Base-by-base conservation (phyloP, 306 rosid species). In the Rubus parviflorus region DNA sequence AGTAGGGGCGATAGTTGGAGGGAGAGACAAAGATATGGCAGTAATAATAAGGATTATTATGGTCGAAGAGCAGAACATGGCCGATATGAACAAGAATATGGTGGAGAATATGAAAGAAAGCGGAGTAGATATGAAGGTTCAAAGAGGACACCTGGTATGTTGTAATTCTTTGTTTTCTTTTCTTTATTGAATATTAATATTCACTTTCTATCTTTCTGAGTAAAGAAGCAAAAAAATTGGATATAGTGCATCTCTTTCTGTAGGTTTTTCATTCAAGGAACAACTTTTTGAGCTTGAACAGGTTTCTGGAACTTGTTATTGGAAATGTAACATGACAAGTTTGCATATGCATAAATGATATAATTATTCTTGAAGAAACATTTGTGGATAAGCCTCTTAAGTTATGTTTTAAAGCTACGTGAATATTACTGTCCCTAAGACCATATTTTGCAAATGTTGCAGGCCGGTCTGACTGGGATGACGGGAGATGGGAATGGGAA, bases 381-480 rank as follows among this genome's bases (percentile, higher is more conserved):
- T 30, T 30, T 30, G 35, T 30, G 35, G 35, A 30, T 43, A 10
- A n/a, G 17, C 9, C 37, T n/a, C 48, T 37, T 37, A 35, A 17
- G 17, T 72, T 11, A 37, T 12, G 38, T 72, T 68, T 6, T 22
- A 68, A 15, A 73, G 9, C 2, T 56, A 61, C 68, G 70, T 53
- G 67, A 20, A 12, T 73, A 43, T 54, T 75, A 22, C 62, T 62
- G 79, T 56, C 49, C 82, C 58, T 52, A 75, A 48, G 73, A 72
- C 56, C 63, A 57, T 70, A 42, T 23, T 41, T 42, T 60, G 73
- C 48, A 57, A 40, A 68, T 78, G 43, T 73, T 81, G 67, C 85
- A 95, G 98, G 93, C 61, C 88, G 96, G 81, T 95, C 93, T 79
- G 97, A 95, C 80, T 95, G 98, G 98, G 98, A 90, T 77, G 90